Percentiles rank a stretch among this genome's conserved stretches.
phyloP scores from a whole-genome alignment of 2,329 filamentous ascomycete genomes.

The Aspergillus texensis region DNA sequence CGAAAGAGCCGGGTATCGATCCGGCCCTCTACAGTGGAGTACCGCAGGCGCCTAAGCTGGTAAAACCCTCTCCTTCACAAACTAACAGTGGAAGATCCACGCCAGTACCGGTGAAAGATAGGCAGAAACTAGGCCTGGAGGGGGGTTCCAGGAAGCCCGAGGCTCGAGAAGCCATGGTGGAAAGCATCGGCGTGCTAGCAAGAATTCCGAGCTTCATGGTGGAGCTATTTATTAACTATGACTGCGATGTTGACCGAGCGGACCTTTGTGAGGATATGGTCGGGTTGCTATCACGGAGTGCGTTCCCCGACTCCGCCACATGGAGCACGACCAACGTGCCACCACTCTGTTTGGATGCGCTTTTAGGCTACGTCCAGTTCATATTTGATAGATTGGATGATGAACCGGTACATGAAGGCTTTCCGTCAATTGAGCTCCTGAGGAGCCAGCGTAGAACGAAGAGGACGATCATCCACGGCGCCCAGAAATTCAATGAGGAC shows the following conservation, averaged over 20 bases:
- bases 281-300: constrained; percentile 87
- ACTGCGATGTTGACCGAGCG: constrained; percentile 87
- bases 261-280: constrained; percentile 97
- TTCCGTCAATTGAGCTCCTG: constrained; percentile 66
- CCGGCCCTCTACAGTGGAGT: constrained; percentile 90
- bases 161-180: constrained; percentile 96
- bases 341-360: constrained; percentile 86
- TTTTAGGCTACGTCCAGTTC: constrained; percentile 88
- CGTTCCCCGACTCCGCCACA: constrained; percentile 93
- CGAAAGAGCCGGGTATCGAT: constrained; percentile 85
- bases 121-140: constrained; percentile 89
- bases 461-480: constrained; percentile 83
- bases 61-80: constrained; percentile 77
- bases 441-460: constrained; percentile 77
- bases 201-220: constrained; percentile 93
- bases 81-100: constrained; percentile 79
- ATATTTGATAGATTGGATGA: constrained; percentile 84
- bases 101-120: constrained; percentile 87
- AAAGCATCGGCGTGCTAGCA: constrained; percentile 87
- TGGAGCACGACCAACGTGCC: constrained; percentile 99
- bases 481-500: constrained; percentile 91
- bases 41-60: constrained; percentile 83
- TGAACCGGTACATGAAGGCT: constrained; percentile 63
- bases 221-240: constrained; percentile 96
- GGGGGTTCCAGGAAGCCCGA: constrained; percentile 91